Conservation (phyloP, 2,329 filamentous ascomycete species). For the Thielaviopsis euricoi region DNA sequence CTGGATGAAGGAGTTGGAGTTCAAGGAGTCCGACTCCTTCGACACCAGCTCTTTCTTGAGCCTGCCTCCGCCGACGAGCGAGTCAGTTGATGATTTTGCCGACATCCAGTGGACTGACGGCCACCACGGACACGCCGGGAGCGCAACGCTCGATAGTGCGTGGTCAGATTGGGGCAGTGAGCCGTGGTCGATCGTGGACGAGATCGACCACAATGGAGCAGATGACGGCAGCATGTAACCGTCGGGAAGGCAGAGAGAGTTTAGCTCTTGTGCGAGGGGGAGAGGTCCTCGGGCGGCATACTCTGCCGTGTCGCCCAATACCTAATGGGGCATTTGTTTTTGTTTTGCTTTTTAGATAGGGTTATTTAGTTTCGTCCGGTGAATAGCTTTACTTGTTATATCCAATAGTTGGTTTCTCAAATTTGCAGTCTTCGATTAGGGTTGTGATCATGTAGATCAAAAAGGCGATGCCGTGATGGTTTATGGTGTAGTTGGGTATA, state of each 20-base stretch:
- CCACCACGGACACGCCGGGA: not conserved
- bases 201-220: not conserved
- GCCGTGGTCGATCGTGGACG: not conserved
- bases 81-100: conserved; percentile 2
- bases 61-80: not conserved
- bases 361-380: not conserved
- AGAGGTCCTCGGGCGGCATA: not conserved
- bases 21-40: not conserved
- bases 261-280: not conserved
- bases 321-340: not conserved
- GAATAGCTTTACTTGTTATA: not conserved
- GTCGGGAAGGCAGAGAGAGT: not conserved
- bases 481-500: no score
- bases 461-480: not conserved
- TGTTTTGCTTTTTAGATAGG: not conserved
- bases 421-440: not conserved
- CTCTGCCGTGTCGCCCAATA: not conserved
- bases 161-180: not conserved
- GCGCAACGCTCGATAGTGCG: not conserved
- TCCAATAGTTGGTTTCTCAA: not conserved
- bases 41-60: not conserved
- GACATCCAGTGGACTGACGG: not conserved
- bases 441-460: not conserved
- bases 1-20: not conserved
- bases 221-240: not conserved